phyloP scores from a whole-genome alignment of 192 early-diverging fungal species.

The Backusella australiensis region DNA sequence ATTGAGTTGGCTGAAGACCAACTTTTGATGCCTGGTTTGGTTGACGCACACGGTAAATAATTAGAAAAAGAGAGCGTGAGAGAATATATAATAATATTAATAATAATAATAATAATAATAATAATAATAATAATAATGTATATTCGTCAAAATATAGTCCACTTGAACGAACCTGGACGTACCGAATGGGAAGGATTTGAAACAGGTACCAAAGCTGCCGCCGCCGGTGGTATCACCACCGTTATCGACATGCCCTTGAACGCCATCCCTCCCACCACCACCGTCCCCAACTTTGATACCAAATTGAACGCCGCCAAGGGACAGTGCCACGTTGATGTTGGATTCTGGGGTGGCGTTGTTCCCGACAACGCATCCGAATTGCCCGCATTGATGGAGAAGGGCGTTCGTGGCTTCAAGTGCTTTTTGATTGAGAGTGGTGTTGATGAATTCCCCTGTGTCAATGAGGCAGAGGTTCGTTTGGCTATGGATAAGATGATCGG shows the following conservation, averaged over 20 bases:
- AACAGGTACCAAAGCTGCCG: conserved; percentile 76
- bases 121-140: not conserved
- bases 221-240: conserved; percentile 80
- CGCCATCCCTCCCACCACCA: conserved; percentile 84
- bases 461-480: conserved; percentile 59
- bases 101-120: not conserved
- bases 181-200: conserved; percentile 85
- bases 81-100: too few species aligned
- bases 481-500: conserved; percentile 59
- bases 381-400: conserved; percentile 57
- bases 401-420: conserved; percentile 81
- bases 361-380: conserved; percentile 72
- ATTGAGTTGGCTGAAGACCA: conserved; percentile 41
- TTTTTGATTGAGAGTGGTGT: conserved; percentile 85
- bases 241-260: conserved; percentile 87
- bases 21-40: conserved; percentile 69
- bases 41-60: conserved; percentile 64
- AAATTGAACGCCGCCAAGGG: conserved; percentile 67
- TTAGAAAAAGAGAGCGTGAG: not conserved
- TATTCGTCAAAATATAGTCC: conserved; percentile 41
- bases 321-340: conserved; percentile 76
- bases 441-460: conserved; percentile 80
- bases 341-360: conserved; percentile 77
- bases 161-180: conserved; percentile 84
- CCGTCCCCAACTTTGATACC: conserved; percentile 57